Conservation (phyloP, 371 early-diverging fungal genomes). For the Mucor indicus region DNA sequence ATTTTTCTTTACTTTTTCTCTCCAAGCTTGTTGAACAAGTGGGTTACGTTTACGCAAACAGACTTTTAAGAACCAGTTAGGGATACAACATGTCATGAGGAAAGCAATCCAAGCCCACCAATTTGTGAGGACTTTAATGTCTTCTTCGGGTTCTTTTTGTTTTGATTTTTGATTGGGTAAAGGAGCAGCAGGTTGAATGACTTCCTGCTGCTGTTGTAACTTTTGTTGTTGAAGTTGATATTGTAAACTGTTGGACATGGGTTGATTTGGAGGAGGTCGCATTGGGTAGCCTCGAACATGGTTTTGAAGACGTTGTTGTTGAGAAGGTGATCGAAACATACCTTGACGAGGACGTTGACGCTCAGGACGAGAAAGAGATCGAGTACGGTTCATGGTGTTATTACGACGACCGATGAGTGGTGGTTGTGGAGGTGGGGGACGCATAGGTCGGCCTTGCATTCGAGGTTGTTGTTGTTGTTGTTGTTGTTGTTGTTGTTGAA, state of each 20-base stretch:
- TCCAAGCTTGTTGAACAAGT: constrained; percentile 64
- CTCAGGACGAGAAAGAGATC: constrained; percentile 46
- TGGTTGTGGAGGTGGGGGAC: too few relatives aligned
- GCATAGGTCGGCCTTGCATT: not conserved
- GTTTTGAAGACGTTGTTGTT: constrained; percentile 19
- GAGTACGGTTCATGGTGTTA: constrained; percentile 30
- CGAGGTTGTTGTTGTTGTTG: not conserved
- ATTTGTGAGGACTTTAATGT: constrained; percentile 45
- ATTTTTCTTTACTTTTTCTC: constrained; percentile 55
- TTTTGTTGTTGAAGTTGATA: constrained; percentile 48
- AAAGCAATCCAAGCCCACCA: constrained; percentile 56
- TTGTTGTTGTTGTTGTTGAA: not conserved
- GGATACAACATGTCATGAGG: constrained; percentile 56
- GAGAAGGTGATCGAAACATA: constrained; percentile 44
- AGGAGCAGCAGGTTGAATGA: too few relatives aligned
- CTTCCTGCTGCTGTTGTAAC: constrained; percentile 32
- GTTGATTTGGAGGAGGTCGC: constrained; percentile 21
- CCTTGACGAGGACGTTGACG: constrained; percentile 44
- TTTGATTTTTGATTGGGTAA: constrained; percentile 24
- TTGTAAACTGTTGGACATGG: constrained; percentile 42
- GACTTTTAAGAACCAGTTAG: constrained; percentile 46
- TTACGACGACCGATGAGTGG: too few relatives aligned
- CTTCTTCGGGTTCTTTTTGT: constrained; percentile 23
- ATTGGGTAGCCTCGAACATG: constrained; percentile 2
- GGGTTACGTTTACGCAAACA: constrained; percentile 42